Conservation (phyloP, 1,284 basidiomycete species). For the Ceratobasidium sp. region DNA sequence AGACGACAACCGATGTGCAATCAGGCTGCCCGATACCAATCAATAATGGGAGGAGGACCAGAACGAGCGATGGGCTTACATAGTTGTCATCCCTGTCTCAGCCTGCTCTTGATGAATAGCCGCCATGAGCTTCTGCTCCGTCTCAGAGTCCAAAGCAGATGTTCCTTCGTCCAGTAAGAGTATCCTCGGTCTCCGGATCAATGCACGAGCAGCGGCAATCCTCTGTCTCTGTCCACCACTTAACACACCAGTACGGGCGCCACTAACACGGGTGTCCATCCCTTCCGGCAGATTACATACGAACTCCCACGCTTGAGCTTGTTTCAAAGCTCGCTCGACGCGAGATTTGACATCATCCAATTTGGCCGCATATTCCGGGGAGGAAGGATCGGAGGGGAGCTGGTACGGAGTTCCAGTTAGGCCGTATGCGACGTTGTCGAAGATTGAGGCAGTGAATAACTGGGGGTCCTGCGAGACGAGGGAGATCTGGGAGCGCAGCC, state of each 20-base stretch:
- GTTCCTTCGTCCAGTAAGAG: slow-evolving; percentile 48
- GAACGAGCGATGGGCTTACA: slow-evolving; percentile 36
- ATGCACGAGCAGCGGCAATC: slow-evolving; percentile 52
- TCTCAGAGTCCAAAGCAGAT: slow-evolving; percentile 51
- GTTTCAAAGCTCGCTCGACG: slow-evolving; percentile 47
- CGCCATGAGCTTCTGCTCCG: too few species aligned
- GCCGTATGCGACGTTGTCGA: slow-evolving; percentile 53
- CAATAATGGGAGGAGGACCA: not conserved
- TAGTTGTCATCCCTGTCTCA: slow-evolving; percentile 45
- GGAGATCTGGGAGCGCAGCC: slow-evolving; percentile 52
- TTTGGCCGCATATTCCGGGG: slow-evolving; percentile 35
- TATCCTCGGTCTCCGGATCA: slow-evolving; percentile 51
- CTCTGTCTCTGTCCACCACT: slow-evolving; percentile 52
- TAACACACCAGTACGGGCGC: slow-evolving; percentile 45
- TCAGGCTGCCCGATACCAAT: slow-evolving; percentile 56
- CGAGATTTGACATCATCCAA: slow-evolving; percentile 44
- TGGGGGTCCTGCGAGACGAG: slow-evolving; percentile 53
- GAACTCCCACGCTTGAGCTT: slow-evolving; percentile 52
- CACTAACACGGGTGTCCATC: slow-evolving; percentile 52
- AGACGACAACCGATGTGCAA: too few species aligned
- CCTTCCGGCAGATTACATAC: slow-evolving; percentile 50
- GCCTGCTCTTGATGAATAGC: slow-evolving; percentile 46
- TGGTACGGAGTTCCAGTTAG: slow-evolving; percentile 46
- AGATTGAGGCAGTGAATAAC: slow-evolving; percentile 50
- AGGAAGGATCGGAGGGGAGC: slow-evolving; percentile 42